Conservation (phyloP, 2,329 filamentous ascomycete species). For the Apiospora koreana region DNA sequence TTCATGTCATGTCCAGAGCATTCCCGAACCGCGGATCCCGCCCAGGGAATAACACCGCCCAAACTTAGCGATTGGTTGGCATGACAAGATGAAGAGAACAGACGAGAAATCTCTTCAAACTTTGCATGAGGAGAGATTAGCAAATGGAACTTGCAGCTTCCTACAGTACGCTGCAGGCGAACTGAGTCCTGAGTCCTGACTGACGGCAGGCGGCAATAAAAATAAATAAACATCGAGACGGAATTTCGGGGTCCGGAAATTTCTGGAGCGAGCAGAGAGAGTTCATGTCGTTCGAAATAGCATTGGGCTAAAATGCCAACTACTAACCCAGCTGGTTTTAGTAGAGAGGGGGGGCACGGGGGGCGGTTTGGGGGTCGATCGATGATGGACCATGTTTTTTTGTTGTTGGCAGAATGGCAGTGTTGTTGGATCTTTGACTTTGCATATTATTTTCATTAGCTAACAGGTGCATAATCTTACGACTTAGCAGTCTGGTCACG, state of each 20-base stretch:
- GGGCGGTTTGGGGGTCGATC: neutral
- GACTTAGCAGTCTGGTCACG: neutral
- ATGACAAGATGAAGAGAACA: conserved; percentile 6
- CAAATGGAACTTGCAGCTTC: too few relatives aligned
- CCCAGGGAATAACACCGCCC: neutral
- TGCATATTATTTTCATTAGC: conserved; percentile 1
- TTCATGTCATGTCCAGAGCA: neutral
- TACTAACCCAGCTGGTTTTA: neutral
- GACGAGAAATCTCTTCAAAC: conserved; percentile 3
- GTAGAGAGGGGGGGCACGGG: neutral
- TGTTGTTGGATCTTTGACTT: neutral
- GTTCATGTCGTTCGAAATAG: neutral
- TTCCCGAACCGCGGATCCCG: conserved; percentile 2
- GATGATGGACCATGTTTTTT: neutral
- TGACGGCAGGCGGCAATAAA: neutral
- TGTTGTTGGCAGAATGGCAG: too few relatives aligned
- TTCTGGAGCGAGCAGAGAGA: neutral
- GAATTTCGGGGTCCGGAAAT: neutral
- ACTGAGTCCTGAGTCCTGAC: too few relatives aligned
- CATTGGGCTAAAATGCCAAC: neutral
- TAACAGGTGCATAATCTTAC: neutral
- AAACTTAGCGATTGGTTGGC: conserved; percentile 7
- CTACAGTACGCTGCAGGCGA: neutral
- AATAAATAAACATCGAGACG: conserved; percentile 2
- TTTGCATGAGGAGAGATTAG: neutral